Percentiles rank a stretch among this genome's conserved stretches.
These are phyloP conservation scores for Ehretia macrophylla DNA, from an alignment of 257 asterid genomes.

Conservation along the genomic window DNA sequence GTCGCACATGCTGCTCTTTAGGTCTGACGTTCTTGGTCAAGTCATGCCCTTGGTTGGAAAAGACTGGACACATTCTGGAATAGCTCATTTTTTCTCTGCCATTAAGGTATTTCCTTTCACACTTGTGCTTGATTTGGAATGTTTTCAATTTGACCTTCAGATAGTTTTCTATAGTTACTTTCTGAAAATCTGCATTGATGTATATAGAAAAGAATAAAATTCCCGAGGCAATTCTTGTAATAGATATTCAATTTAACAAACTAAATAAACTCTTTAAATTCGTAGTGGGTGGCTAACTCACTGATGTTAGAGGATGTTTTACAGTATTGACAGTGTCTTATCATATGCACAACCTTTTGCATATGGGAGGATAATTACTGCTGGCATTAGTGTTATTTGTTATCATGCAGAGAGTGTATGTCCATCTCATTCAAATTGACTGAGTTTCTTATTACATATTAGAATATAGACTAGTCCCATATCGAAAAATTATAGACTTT, in stretches of 20 bases:
- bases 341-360: neutral
- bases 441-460: no score
- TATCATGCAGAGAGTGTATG: no score
- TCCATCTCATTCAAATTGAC: no score
- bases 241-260: neutral
- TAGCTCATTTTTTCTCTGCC: constrained; percentile 93
- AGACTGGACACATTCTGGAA: constrained; percentile 99
- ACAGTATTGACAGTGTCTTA: neutral
- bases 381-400: no score
- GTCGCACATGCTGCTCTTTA: constrained; percentile 19
- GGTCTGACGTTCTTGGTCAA: constrained; percentile 99
- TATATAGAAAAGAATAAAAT: no score
- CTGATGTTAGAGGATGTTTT: neutral
- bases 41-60: constrained; percentile 98
- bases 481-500: no score
- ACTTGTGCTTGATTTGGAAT: constrained; percentile 6
- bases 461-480: no score
- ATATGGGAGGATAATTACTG: neutral
- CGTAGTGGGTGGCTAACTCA: neutral
- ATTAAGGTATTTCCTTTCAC: constrained; percentile 63
- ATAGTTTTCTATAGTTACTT: no score
- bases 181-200: no score
- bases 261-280: neutral
- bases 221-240: neutral
- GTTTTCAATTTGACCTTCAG: neutral